Conservation (phyloP, 2,329 filamentous ascomycete species). For the Hymenoscyphus albidus region DNA sequence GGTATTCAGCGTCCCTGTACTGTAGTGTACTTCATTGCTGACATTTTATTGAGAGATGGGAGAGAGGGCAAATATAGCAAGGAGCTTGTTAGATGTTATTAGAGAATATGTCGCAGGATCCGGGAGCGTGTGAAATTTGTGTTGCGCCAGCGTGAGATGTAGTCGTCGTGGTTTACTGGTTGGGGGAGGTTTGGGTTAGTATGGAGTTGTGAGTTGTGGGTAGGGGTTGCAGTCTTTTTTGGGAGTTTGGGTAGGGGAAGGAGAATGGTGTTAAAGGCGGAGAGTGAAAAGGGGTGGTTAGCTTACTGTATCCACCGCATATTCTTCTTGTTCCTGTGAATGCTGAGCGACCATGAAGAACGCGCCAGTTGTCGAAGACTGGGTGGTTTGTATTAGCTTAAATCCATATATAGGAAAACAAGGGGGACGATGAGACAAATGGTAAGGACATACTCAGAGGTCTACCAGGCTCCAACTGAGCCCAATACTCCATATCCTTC, state of each 20-base stretch:
- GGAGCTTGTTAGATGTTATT: not conserved
- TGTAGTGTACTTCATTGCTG: no score
- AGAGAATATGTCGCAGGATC: conserved; percentile 25
- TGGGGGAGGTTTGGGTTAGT: not conserved
- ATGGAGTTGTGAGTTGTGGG: not conserved
- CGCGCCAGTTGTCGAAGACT: conserved; percentile 97
- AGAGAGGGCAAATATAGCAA: not conserved
- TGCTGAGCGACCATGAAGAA: conserved; percentile 78
- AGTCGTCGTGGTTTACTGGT: conserved; percentile 76
- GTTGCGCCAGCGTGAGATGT: conserved; percentile 69
- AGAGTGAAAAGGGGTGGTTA: not conserved
- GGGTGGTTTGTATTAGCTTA: conserved; percentile 2
- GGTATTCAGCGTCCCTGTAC: no score
- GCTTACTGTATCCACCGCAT: conserved; percentile 86
- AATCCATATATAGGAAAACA: not conserved
- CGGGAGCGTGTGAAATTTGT: conserved; percentile 53
- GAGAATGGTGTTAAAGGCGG: not conserved
- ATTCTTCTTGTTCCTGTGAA: conserved; percentile 85
- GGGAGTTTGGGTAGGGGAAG: not conserved
- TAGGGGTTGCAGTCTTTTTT: no score
- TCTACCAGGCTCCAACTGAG: conserved; percentile 74
- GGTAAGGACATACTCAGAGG: conserved; percentile 60
- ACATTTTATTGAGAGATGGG: no score
- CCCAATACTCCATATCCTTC: conserved; percentile 67
- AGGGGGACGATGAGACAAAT: not conserved